Conservation (phyloP, 2,329 filamentous ascomycete genomes). For the Pseudocercospora ulei region DNA sequence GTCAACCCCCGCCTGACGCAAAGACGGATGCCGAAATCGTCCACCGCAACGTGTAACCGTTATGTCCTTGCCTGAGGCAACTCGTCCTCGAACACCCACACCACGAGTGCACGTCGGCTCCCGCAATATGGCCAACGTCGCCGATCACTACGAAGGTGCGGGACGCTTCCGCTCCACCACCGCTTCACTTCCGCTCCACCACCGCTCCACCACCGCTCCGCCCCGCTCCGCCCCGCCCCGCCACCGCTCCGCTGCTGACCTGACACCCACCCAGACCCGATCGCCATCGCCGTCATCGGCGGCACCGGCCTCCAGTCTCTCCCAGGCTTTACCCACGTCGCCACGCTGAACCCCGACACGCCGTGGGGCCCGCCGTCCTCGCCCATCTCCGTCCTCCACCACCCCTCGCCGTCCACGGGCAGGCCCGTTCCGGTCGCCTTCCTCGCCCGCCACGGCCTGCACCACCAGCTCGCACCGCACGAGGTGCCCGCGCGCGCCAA, state of each 20-base stretch:
- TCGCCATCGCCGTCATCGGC: slow-evolving; percentile 46
- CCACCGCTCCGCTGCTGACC: background rate
- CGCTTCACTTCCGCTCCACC: too few species aligned
- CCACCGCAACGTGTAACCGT: too few species aligned
- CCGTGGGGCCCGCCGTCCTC: slow-evolving; percentile 78
- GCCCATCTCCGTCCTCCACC: slow-evolving; percentile 77
- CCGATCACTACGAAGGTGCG: slow-evolving; percentile 31
- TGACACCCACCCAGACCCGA: slow-evolving; percentile 35
- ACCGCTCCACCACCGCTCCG: too few species aligned
- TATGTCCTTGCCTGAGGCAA: too few species aligned
- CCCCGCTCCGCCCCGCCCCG: too few species aligned
- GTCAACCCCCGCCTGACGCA: too few species aligned
- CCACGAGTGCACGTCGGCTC: slow-evolving; percentile 30
- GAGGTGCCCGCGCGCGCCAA: slow-evolving; percentile 93
- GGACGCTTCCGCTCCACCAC: too few species aligned
- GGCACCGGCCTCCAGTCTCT: slow-evolving; percentile 87
- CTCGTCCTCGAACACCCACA: too few species aligned
- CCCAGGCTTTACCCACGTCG: slow-evolving; percentile 75
- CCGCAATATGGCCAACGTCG: slow-evolving; percentile 34
- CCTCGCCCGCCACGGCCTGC: slow-evolving; percentile 77
- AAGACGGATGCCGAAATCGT: too few species aligned
- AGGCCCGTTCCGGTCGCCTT: slow-evolving; percentile 65
- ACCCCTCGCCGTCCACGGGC: slow-evolving; percentile 60
- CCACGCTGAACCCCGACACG: slow-evolving; percentile 63
- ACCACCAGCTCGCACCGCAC: slow-evolving; percentile 85